A percentile compares a stretch with the other conserved stretches of the same genome.
Conservation (phyloP, 805 yeast genomes). For the Ogataea polymorpha region DNA sequence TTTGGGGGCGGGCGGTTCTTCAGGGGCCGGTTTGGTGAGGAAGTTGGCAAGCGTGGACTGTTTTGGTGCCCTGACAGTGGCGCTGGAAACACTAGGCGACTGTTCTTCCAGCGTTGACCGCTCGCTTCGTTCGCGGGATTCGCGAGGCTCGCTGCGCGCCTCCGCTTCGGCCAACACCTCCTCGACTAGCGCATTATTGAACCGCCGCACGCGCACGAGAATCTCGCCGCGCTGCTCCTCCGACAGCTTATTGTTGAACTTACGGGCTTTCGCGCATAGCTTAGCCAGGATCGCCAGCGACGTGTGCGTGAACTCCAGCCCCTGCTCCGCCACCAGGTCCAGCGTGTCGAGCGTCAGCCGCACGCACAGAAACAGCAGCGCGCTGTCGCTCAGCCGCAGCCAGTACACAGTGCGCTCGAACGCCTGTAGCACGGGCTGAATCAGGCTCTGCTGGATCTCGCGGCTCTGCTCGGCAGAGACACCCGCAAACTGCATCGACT, state of each 20-base stretch:
- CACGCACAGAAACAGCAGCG: slow-evolving; percentile 71
- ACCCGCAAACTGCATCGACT: slow-evolving; percentile 25
- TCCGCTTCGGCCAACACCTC: slow-evolving; percentile 43
- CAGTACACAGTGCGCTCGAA: slow-evolving; percentile 70
- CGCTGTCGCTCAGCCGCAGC: slow-evolving; percentile 78
- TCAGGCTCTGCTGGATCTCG: slow-evolving; percentile 33
- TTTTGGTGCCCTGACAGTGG: not conserved
- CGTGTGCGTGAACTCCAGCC: slow-evolving; percentile 50
- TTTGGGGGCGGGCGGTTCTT: slow-evolving; percentile 17
- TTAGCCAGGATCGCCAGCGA: slow-evolving; percentile 53
- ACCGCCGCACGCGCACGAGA: slow-evolving; percentile 54
- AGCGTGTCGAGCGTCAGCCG: slow-evolving; percentile 62
- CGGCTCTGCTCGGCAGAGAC: slow-evolving; percentile 16
- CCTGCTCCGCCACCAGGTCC: slow-evolving; percentile 56
- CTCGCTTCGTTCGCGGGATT: not conserved
- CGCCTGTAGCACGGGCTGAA: slow-evolving; percentile 55
- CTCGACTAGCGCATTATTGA: slow-evolving; percentile 55
- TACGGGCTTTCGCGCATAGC: slow-evolving; percentile 63
- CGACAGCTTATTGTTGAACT: slow-evolving; percentile 65
- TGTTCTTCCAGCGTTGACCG: too few relatives aligned
- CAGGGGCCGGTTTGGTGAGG: slow-evolving; percentile 8
- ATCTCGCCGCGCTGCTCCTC: slow-evolving; percentile 65
- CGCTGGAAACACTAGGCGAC: too few relatives aligned
- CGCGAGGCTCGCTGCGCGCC: slow-evolving; percentile 22
- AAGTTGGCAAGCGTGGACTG: slow-evolving; percentile 9